A percentile compares a stretch with the other conserved stretches of the same genome.
phyloP scores from a whole-genome alignment of 176 grass and related monocot species.

The Zoysia japonica region DNA sequence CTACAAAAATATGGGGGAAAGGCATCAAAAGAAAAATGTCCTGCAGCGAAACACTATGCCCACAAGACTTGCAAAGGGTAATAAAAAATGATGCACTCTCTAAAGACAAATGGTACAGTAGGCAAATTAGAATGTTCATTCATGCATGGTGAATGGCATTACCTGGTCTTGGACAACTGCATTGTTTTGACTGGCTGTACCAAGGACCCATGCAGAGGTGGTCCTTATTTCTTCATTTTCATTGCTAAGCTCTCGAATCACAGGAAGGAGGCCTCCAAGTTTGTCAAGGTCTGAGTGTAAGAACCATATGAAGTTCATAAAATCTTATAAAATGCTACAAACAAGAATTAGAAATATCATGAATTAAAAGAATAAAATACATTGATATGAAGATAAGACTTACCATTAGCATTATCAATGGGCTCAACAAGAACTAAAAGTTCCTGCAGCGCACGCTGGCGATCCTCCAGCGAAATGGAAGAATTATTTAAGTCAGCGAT shows the following conservation, averaged over 20 bases:
- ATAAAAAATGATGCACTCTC: constrained; percentile 6
- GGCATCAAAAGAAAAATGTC: neutral
- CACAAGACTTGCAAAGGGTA: neutral
- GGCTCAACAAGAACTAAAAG: constrained; percentile 88
- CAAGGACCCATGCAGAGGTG: constrained; percentile 77
- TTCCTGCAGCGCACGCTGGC: constrained; percentile 67
- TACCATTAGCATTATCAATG: constrained; percentile 91
- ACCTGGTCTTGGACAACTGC: constrained; percentile 88
- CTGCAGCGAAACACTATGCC: neutral
- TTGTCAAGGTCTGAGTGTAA: constrained; percentile 78
- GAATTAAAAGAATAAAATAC: neutral
- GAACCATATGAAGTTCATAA: constrained; percentile 22
- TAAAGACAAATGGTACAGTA: neutral
- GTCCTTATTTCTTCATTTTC: constrained; percentile 65
- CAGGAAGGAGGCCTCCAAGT: constrained; percentile 64
- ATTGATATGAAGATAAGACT: constrained; percentile 13
- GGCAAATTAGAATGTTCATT: constrained; percentile 11
- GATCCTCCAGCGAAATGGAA: constrained; percentile 74
- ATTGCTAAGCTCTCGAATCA: constrained; percentile 78
- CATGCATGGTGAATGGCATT: constrained; percentile 13
- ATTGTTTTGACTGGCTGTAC: constrained; percentile 86
- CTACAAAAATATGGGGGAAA: neutral
- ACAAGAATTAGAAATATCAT: neutral
- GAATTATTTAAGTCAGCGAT: constrained; percentile 85
- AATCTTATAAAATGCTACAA: neutral